Percentiles rank a stretch among this genome's conserved stretches.
phyloP scores from a whole-genome alignment of 805 yeast genomes.

The Yamadazyma sp. region DNA sequence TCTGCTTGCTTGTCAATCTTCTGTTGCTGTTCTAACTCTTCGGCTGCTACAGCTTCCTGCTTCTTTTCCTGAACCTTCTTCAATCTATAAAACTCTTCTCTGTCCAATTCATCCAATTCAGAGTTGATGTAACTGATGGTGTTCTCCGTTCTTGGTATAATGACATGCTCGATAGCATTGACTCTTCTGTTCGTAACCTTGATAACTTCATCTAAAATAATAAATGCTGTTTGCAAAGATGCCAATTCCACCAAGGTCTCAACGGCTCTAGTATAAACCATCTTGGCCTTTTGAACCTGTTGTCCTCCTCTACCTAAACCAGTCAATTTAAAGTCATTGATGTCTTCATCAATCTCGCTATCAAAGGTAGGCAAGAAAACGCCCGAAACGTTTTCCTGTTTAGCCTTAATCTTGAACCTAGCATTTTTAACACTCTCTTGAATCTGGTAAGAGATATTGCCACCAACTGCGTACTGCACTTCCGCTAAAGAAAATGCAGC shows the following conservation, averaged over 20 bases:
- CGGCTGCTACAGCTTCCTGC: constrained; percentile 72
- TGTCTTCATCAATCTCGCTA: constrained; percentile 74
- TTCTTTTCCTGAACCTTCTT: constrained; percentile 96
- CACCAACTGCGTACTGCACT: constrained; percentile 96
- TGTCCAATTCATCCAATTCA: constrained; percentile 94
- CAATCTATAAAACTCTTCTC: constrained; percentile 96
- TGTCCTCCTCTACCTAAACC: constrained; percentile 99
- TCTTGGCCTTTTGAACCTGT: constrained; percentile 92
- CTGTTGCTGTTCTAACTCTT: constrained; percentile 28
- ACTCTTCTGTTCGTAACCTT: constrained; percentile 98
- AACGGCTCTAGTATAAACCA: constrained; percentile 92
- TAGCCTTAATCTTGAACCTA: constrained; percentile 84
- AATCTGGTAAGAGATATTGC: constrained; percentile 91
- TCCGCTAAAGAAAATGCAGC: constrained; percentile 98
- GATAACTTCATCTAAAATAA: constrained; percentile 94
- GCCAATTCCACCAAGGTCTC: constrained; percentile 96
- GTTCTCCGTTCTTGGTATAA: constrained; percentile 96
- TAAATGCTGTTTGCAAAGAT: constrained; percentile 93
- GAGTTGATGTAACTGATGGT: constrained; percentile 90
- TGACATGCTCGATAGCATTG: constrained; percentile 97
- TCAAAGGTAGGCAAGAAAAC: constrained; percentile 93
- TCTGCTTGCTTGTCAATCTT: constrained; percentile 6
- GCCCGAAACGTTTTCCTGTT: constrained; percentile 95
- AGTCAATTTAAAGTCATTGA: constrained; percentile 92
- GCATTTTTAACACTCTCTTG: constrained; percentile 92